Evolutionary conservation across 2,329 filamentous ascomycete species (phyloP).

Genomic region (Talaromyces sp.): DNA sequence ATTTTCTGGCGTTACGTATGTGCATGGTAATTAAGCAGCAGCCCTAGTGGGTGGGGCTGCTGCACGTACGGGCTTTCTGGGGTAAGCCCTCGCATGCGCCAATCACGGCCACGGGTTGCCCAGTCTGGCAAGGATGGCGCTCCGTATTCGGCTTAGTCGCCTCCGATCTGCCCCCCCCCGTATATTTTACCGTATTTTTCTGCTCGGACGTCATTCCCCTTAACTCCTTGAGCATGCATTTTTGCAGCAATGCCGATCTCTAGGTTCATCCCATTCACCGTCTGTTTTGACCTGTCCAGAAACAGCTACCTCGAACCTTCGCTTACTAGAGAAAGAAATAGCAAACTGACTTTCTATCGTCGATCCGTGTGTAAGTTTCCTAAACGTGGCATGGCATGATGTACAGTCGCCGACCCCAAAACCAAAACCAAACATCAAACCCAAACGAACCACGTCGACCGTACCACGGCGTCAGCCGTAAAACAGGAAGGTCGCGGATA

Average conservation of each 20-base stretch:
- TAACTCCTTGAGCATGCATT: neutral
- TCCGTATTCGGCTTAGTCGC: conserved; percentile 3
- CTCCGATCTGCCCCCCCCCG: neutral
- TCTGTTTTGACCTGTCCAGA: neutral
- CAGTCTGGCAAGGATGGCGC: neutral
- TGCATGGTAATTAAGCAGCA: neutral
- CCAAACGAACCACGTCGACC: neutral
- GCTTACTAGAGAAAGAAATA: neutral
- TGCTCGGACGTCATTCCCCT: neutral
- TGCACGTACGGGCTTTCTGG: conserved; percentile 1
- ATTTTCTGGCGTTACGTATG: neutral
- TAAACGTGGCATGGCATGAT: neutral
- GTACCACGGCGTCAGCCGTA: neutral
- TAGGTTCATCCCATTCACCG: neutral
- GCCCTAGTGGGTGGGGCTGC: neutral
- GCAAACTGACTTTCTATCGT: neutral
- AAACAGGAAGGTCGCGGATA: conserved; percentile 2
- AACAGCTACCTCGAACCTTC: neutral
- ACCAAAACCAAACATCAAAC: neutral
- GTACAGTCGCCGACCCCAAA: neutral
- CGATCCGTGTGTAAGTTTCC: neutral
- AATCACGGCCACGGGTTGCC: neutral
- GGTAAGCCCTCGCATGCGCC: neutral
- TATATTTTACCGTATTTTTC: neutral
- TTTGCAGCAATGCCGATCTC: neutral